A percentile compares a stretch with the other conserved stretches of the same genome.
Evolutionary conservation across 306 rosid species (phyloP).

Genomic region (Carpinus viminea): DNA sequence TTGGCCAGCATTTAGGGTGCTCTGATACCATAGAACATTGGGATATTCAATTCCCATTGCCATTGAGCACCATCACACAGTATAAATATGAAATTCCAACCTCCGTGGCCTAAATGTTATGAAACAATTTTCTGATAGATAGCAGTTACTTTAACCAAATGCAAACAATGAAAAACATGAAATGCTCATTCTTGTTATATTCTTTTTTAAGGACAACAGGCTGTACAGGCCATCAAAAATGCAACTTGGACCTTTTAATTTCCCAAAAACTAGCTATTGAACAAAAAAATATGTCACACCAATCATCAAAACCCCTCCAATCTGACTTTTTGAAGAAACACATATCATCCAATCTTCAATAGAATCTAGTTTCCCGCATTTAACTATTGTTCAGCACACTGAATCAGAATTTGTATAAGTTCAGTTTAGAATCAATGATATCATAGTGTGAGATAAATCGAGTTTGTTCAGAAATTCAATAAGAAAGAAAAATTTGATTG

Average conservation of each 20-base stretch:
- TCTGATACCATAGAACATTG: too few species aligned
- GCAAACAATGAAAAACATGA: not conserved
- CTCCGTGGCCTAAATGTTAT: not conserved
- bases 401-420: not conserved
- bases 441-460: not conserved
- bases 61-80: not conserved
- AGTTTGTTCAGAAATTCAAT: not conserved
- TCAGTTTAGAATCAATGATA: not conserved
- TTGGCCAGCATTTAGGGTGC: not conserved
- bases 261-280: not conserved
- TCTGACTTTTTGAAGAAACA: not conserved
- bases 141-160: not conserved
- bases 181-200: not conserved
- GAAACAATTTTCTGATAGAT: not conserved
- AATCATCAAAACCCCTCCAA: constrained; percentile 7
- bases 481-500: not conserved
- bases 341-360: not conserved
- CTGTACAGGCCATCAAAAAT: not conserved
- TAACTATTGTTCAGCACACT: not conserved
- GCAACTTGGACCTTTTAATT: not conserved
- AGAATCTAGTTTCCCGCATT: not conserved
- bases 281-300: not conserved
- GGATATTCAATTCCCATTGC: not conserved
- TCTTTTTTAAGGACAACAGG: not conserved
- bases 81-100: not conserved